phyloP scores from a whole-genome alignment of 768 basidiomycete species.

The Kwoniella pini region DNA sequence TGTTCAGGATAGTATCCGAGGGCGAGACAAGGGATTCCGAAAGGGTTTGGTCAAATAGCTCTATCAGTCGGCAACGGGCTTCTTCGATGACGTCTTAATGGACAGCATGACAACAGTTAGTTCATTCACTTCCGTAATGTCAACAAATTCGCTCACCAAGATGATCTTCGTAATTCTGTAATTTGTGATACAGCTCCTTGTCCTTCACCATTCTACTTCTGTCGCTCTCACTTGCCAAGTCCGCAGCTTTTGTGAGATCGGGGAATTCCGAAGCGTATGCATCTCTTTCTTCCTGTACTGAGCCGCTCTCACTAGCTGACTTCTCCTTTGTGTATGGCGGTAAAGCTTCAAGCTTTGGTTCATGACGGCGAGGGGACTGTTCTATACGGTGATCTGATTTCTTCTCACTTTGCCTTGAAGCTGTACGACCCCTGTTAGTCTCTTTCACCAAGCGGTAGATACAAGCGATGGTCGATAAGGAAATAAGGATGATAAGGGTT shows the following conservation, averaged over 20 bases:
- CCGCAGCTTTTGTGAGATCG: slow-evolving; percentile 1
- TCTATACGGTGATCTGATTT: not conserved
- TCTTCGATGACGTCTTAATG: slow-evolving; percentile 24
- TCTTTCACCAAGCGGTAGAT: not conserved
- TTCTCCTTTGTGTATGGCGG: too few species aligned
- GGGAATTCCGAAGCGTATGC: not conserved
- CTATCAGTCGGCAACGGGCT: slow-evolving; percentile 29
- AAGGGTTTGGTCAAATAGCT: slow-evolving; percentile 38
- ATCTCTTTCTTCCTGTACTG: not conserved
- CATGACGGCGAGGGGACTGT: not conserved
- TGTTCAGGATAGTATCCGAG: slow-evolving; percentile 29
- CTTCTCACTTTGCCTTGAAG: not conserved
- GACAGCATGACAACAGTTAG: not conserved
- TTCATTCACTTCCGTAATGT: too few species aligned
- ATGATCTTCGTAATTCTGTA: slow-evolving; percentile 48
- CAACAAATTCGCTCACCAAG: too few species aligned
- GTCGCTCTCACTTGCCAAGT: not conserved
- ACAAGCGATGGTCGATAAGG: not conserved
- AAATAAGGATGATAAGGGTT: not conserved
- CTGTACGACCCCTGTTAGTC: not conserved
- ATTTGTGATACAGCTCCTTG: slow-evolving; percentile 39
- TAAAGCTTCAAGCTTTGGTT: not conserved
- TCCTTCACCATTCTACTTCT: slow-evolving; percentile 7
- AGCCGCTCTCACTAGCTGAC: too few species aligned
- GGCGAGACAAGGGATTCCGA: slow-evolving; percentile 17